These are phyloP conservation scores for Metschnikowia lachancei DNA, from an alignment of 805 yeast genomes.

Conservation along the genomic window DNA sequence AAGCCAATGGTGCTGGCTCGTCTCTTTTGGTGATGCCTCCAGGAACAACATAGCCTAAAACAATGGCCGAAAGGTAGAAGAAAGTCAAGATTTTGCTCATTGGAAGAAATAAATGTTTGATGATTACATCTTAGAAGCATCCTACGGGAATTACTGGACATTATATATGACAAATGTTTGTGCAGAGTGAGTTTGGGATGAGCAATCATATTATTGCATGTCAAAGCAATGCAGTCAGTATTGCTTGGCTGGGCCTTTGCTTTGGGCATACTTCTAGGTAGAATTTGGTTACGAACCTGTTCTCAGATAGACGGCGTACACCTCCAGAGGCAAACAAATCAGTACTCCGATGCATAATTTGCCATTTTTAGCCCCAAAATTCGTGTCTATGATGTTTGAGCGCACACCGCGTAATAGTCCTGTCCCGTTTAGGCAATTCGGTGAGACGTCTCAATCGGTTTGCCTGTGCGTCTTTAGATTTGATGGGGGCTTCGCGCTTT, in stretches of 20 bases:
- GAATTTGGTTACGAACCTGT: no score
- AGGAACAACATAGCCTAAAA: neutral
- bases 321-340: neutral
- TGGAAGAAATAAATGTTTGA: neutral
- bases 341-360: neutral
- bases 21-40: neutral
- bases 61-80: neutral
- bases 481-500: neutral
- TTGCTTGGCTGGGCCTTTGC: no score
- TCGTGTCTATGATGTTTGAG: neutral
- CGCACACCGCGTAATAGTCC: neutral
- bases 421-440: neutral
- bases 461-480: neutral
- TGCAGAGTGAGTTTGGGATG: no score
- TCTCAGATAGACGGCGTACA: neutral
- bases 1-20: conserved; percentile 4
- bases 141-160: no score
- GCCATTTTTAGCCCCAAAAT: neutral
- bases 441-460: neutral
- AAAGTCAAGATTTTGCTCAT: neutral
- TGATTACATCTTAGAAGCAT: no score
- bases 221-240: no score
- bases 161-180: no score
- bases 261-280: no score
- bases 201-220: no score